These are phyloP conservation scores for Pyrenula massariospora DNA, from an alignment of 495 filamentous ascomycete species.

Conservation along the genomic window DNA sequence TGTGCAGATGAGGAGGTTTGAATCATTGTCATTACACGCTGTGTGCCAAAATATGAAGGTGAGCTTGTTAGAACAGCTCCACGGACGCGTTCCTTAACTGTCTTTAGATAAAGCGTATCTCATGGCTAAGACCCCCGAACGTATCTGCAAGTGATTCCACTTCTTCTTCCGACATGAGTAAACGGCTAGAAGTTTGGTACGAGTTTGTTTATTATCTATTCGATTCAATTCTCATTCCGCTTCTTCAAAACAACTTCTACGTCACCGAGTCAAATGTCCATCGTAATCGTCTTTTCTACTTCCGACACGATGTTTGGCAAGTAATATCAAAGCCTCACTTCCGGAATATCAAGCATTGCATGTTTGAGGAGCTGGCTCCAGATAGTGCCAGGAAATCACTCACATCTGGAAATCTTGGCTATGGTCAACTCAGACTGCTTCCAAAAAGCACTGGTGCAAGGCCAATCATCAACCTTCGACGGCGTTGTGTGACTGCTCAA, in stretches of 20 bases:
- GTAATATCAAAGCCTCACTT: constrained; percentile 63
- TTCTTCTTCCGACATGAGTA: constrained; percentile 57
- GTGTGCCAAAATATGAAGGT: constrained; percentile 70
- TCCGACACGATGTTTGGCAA: constrained; percentile 87
- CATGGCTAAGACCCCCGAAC: constrained; percentile 54
- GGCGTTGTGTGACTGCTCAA: constrained; percentile 39
- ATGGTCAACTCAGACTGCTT: constrained; percentile 67
- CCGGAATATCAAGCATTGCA: constrained; percentile 51
- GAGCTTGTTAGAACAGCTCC: too few species aligned
- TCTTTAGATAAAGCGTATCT: constrained; percentile 46
- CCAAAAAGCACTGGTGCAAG: constrained; percentile 63
- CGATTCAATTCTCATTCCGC: constrained; percentile 80
- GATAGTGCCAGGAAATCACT: constrained; percentile 46
- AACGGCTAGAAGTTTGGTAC: constrained; percentile 66
- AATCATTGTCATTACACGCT: constrained; percentile 69
- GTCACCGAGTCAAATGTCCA: constrained; percentile 83
- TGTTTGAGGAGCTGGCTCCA: constrained; percentile 68
- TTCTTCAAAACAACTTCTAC: constrained; percentile 80
- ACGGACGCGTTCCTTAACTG: constrained; percentile 2
- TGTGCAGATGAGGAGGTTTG: constrained; percentile 65
- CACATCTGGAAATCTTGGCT: constrained; percentile 52
- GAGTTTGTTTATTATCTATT: constrained; percentile 90
- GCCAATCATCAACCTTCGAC: constrained; percentile 76
- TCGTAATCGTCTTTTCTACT: constrained; percentile 78
- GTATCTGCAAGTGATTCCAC: constrained; percentile 32